Evolutionary conservation across 2,329 filamentous ascomycete species (phyloP).

Genomic region (Aureobasidium sp.): DNA sequence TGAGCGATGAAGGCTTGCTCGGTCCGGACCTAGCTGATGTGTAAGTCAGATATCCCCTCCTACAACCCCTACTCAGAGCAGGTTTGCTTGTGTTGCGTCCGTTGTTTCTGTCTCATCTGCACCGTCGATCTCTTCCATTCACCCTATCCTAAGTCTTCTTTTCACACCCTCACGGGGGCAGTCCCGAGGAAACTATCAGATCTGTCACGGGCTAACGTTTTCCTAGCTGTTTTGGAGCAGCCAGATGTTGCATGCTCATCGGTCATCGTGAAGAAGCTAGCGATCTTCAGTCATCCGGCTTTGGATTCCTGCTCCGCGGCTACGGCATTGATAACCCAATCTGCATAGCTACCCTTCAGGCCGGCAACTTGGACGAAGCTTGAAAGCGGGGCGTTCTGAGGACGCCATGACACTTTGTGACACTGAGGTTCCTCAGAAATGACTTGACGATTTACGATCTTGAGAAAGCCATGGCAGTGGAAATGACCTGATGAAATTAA

Average conservation of each 20-base stretch:
- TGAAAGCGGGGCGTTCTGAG: not conserved
- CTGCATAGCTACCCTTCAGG: not conserved
- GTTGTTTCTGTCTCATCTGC: not conserved
- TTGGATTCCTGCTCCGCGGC: not conserved
- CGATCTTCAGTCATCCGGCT: not conserved
- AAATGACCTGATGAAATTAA: not conserved
- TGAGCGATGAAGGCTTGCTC: conserved; percentile 16
- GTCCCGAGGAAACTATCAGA: not conserved
- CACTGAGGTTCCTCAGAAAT: not conserved
- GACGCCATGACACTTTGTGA: not conserved
- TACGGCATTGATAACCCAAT: conserved; percentile 8
- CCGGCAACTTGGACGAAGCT: not conserved
- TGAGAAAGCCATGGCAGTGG: not conserved
- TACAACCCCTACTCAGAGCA: not conserved
- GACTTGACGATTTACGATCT: not conserved
- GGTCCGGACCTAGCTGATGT: conserved; percentile 6
- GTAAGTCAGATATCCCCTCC: not conserved
- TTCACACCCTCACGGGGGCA: not conserved
- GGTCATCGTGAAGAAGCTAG: not conserved
- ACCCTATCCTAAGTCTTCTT: not conserved
- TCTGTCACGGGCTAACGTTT: not conserved
- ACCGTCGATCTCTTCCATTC: not conserved
- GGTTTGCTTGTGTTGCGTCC: not conserved
- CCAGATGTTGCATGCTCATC: not conserved
- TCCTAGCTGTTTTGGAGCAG: conserved; percentile 4